These are phyloP conservation scores for Candida awuae DNA, from an alignment of 805 yeast species.

Conservation along the genomic window DNA sequence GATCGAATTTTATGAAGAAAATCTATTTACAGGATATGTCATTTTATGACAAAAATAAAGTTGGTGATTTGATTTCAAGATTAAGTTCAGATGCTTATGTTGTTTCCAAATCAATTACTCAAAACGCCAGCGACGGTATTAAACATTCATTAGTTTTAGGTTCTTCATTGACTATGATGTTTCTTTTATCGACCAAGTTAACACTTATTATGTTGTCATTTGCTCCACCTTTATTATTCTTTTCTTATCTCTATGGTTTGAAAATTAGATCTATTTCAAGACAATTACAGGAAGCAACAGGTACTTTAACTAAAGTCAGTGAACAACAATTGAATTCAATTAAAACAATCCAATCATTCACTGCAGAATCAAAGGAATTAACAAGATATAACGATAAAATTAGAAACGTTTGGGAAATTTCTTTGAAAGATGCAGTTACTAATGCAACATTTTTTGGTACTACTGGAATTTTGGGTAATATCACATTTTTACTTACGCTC, in stretches of 20 bases:
- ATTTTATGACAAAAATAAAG: constrained; percentile 81
- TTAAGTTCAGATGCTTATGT: constrained; percentile 84
- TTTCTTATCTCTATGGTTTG: constrained; percentile 78
- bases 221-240: constrained; percentile 77
- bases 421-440: constrained; percentile 72
- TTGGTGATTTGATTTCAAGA: constrained; percentile 87
- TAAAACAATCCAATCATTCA: constrained; percentile 83
- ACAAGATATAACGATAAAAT: constrained; percentile 68
- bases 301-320: constrained; percentile 79
- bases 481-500: constrained; percentile 65
- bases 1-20: constrained; percentile 70
- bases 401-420: constrained; percentile 56
- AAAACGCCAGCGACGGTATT: constrained; percentile 85
- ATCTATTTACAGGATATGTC: constrained; percentile 82
- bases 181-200: constrained; percentile 68
- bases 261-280: constrained; percentile 69
- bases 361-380: constrained; percentile 76
- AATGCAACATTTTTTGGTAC: constrained; percentile 74
- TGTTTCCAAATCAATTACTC: constrained; percentile 79
- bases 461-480: constrained; percentile 79
- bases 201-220: constrained; percentile 70
- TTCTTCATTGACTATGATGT: constrained; percentile 89
- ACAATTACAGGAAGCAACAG: constrained; percentile 75
- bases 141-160: constrained; percentile 73
- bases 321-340: constrained; percentile 86